phyloP scores from a whole-genome alignment of 208 protist species.

The Trypanosoma scelopori region DNA sequence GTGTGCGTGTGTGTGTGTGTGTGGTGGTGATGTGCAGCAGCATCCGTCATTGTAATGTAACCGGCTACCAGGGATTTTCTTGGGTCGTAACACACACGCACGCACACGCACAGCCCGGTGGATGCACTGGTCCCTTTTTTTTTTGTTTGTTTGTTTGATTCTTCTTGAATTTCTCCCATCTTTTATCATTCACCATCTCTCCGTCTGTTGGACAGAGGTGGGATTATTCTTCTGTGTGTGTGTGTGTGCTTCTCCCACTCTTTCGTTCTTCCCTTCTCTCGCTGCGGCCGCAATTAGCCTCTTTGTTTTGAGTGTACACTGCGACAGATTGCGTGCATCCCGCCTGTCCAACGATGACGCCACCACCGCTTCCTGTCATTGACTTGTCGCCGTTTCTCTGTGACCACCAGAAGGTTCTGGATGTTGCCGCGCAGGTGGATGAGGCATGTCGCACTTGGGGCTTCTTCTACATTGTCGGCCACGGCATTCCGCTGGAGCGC shows the following conservation, averaged over 20 bases:
- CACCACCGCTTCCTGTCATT: conserved; percentile 61
- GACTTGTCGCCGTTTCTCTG: conserved; percentile 64
- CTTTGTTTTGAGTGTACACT: no score
- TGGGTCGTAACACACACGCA: no score
- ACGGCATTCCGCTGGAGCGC: conserved; percentile 50
- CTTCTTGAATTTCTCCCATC: no score
- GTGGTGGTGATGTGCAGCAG: no score
- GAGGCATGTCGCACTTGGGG: conserved; percentile 72
- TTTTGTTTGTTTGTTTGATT: no score
- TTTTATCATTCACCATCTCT: no score
- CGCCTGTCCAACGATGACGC: not conserved
- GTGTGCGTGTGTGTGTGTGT: not conserved
- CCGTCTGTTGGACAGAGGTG: not conserved
- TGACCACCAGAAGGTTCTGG: conserved; percentile 34
- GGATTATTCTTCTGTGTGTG: not conserved
- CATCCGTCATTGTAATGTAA: no score
- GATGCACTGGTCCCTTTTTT: conserved; percentile 10
- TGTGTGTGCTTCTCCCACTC: not conserved
- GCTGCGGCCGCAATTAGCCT: no score
- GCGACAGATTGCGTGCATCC: no score
- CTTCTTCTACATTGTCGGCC: conserved; percentile 84
- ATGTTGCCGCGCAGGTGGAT: conserved; percentile 62
- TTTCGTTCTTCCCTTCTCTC: not conserved
- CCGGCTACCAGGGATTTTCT: no score
- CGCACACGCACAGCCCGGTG: no score